phyloP scores from a whole-genome alignment of 495 filamentous ascomycete genomes.

The Evansstolkia leycettana region DNA sequence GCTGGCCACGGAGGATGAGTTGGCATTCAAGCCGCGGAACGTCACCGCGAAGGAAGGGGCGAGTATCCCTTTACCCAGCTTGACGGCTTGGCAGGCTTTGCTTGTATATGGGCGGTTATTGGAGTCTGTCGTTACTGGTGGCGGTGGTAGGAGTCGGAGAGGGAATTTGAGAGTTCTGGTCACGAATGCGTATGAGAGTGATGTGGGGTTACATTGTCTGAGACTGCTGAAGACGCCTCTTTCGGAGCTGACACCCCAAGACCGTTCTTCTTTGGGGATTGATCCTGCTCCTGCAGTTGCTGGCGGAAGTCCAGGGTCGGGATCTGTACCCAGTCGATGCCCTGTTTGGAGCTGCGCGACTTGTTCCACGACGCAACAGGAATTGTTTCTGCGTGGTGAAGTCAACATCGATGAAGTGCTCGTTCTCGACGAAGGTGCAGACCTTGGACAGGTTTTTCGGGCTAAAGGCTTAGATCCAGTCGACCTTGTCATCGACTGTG shows the following conservation, averaged over 20 bases:
- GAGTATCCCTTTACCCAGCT: slow-evolving; percentile 37
- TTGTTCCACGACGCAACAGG: slow-evolving; percentile 17
- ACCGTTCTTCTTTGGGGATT: no score
- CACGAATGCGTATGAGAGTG: slow-evolving; percentile 24
- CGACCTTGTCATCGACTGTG: slow-evolving; percentile 31
- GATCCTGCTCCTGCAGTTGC: no score
- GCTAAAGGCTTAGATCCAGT: slow-evolving; percentile 20
- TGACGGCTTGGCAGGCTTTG: slow-evolving; percentile 49
- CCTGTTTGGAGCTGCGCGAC: slow-evolving; percentile 27
- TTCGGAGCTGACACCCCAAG: no score
- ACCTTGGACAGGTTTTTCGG: slow-evolving; percentile 22
- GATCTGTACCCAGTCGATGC: no score
- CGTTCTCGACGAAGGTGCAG: slow-evolving; percentile 12
- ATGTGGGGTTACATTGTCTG: slow-evolving; percentile 25
- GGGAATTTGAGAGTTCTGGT: slow-evolving; percentile 19
- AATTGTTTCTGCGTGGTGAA: slow-evolving; percentile 9
- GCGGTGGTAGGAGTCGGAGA: background rate
- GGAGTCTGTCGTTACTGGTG: slow-evolving; percentile 1
- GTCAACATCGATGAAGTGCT: slow-evolving; percentile 23
- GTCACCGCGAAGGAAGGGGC: slow-evolving; percentile 38
- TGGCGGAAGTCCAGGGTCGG: background rate
- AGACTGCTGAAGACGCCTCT: slow-evolving; percentile 19
- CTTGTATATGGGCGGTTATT: slow-evolving; percentile 37
- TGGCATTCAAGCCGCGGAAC: slow-evolving; percentile 35
- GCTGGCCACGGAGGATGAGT: slow-evolving; percentile 36